phyloP scores from a whole-genome alignment of 257 asterid species.

The Eucommia ulmoides region DNA sequence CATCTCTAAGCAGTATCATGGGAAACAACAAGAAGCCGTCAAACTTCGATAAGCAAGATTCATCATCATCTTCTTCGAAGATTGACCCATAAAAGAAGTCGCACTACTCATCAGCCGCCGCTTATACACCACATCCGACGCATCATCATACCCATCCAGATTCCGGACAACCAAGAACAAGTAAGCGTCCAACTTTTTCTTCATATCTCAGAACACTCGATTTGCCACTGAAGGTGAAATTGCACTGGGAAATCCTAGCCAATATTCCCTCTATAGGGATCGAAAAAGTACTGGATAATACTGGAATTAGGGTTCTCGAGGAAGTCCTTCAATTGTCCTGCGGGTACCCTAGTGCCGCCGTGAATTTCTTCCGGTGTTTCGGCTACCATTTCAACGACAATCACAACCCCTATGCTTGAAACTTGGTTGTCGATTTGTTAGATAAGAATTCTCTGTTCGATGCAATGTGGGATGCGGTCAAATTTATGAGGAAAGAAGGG shows the following conservation, averaged over 20 bases:
- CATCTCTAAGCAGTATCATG: no score
- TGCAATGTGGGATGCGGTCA: conserved; percentile 78
- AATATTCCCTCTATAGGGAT: conserved; percentile 30
- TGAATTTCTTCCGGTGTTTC: conserved; percentile 63
- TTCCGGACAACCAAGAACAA: conserved; percentile 16
- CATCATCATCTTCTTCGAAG: conserved; percentile 32
- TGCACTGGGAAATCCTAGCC: conserved; percentile 47
- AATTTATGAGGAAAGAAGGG: conserved; percentile 40
- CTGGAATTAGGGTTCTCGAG: conserved; percentile 40
- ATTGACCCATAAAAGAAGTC: conserved; percentile 18
- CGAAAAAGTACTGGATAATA: conserved; percentile 41
- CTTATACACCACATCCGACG: conserved; percentile 6
- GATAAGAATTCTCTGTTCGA: conserved; percentile 51
- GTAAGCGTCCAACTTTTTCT: conserved; percentile 32
- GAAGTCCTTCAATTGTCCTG: conserved; percentile 43
- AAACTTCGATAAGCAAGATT: conserved; percentile 22
- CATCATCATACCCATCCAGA: conserved; percentile 4
- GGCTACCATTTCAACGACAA: conserved; percentile 27
- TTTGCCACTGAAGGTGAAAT: conserved; percentile 42
- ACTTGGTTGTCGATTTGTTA: conserved; percentile 53
- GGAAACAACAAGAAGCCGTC: conserved; percentile 28
- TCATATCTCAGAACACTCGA: conserved; percentile 27
- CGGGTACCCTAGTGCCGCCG: conserved; percentile 35
- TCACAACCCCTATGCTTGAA: conserved; percentile 46
- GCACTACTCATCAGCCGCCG: conserved; percentile 15